Evolutionary conservation across 768 basidiomycete species (phyloP), one percentile per base, ranked within the genome.

Genomic region (Imleria badia): DNA sequence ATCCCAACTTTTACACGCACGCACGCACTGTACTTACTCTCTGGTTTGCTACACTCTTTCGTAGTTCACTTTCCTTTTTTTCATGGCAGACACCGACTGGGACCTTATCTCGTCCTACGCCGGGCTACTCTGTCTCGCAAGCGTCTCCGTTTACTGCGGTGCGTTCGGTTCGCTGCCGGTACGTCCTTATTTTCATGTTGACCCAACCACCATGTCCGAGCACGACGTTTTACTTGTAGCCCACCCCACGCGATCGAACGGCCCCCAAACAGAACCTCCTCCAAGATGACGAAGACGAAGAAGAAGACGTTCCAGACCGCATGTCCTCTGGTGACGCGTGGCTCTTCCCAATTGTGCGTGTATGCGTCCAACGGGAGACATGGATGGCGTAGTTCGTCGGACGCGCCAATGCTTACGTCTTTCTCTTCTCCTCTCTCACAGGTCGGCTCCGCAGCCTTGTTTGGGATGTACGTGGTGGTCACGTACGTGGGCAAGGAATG

Each of bases 401-500:
- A 31, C 13, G 26, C 41, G 36, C 40, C 43, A 7, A 12, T 4
- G 35, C 38, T 50, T 43, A 61, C 44, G 19, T 56, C 29, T 33
- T 35, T 13, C 20, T n/a, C 14, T 12, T n/a, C 13, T 39, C 12
- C 19, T 5, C 15, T 31, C 26, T 14, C 7, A 10, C 45, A 90
- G 87, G 72, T 87, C 55, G 92, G 89, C 6, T 91, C 90, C 1
- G 76, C 75, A 7, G 79, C 79, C 31, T 75, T 96, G 30, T 73
- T 90, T 59, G 81, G 85, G 6, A 67, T 94, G 56, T 94, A 88
- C 63, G 56, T 80, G 51, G 69, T 89, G 26, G 78, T 96, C 52
- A 87, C 83, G 63, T 92, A 86, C 67, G 72, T 89, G 48, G 91
- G 91, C 31, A 83, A 81, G 60, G 83, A 84, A 54, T 91, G 90